phyloP scores from a whole-genome alignment of 1,284 basidiomycete species.

The Hymenochaete sp. region DNA sequence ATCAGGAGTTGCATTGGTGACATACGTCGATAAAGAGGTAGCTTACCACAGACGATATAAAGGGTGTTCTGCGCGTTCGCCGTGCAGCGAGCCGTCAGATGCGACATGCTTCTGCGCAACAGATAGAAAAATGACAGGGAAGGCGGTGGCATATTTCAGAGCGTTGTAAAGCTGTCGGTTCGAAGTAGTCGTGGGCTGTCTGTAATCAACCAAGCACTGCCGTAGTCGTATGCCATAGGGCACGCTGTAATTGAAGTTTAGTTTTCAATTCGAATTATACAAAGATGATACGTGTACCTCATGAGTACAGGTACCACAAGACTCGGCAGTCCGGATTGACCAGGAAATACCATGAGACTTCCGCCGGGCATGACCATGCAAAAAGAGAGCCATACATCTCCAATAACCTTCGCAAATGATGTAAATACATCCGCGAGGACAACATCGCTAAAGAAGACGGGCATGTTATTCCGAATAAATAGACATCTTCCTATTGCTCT shows the following conservation, averaged over 20 bases:
- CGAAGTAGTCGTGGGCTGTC: constrained; percentile 54
- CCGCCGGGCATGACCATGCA: constrained; percentile 75
- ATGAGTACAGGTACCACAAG: constrained; percentile 80
- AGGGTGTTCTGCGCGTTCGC: constrained; percentile 71
- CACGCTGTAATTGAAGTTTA: constrained; percentile 43
- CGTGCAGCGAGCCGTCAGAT: constrained; percentile 37
- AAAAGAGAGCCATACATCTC: constrained; percentile 85
- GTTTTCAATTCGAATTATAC: constrained; percentile 5
- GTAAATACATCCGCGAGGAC: constrained; percentile 94
- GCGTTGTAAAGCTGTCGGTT: constrained; percentile 85
- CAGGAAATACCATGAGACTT: constrained; percentile 58
- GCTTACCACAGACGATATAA: constrained; percentile 79
- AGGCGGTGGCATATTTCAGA: constrained; percentile 92
- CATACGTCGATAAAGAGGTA: neutral
- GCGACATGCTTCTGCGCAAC: constrained; percentile 73
- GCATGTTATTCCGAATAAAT: constrained; percentile 49
- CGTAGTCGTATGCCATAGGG: constrained; percentile 89
- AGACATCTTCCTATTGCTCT: constrained; percentile 71
- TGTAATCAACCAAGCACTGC: constrained; percentile 88
- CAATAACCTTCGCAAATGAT: constrained; percentile 93
- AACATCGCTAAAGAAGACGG: constrained; percentile 85
- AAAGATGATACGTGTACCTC: constrained; percentile 47
- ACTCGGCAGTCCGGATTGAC: constrained; percentile 51
- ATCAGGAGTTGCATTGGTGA: constrained; percentile 7
- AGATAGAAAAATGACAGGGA: constrained; percentile 95